Percentiles rank a stretch among this genome's conserved stretches.
These are phyloP conservation scores for Thuidium tamariscinum DNA, from an alignment of 225 moss, liverwort and hornwort species.

Conservation along the genomic window DNA sequence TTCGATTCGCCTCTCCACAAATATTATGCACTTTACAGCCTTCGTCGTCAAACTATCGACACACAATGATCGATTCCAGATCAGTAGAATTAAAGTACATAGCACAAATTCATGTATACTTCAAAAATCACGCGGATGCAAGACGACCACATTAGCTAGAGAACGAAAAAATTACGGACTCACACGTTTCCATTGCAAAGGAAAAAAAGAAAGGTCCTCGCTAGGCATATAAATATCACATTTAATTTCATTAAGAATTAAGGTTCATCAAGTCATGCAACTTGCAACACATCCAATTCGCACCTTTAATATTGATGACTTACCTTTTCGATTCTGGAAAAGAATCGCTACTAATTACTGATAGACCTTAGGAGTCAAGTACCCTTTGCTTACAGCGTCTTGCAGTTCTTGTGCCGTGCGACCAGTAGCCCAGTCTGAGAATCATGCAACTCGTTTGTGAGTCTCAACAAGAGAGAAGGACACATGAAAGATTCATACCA, in stretches of 20 bases:
- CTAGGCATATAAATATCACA: neutral
- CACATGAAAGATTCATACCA: neutral
- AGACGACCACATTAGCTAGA: neutral
- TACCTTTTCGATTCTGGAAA: constrained; percentile 64
- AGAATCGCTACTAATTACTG: constrained; percentile 52
- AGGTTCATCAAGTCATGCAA: neutral
- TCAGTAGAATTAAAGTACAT: neutral
- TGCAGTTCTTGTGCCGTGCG: constrained; percentile 26
- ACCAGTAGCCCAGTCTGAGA: constrained; percentile 31
- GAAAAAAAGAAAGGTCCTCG: neutral
- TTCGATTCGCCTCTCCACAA: constrained; percentile 90
- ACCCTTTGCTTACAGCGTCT: constrained; percentile 43
- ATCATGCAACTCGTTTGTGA: constrained; percentile 2
- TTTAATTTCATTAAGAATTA: neutral
- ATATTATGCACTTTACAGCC: constrained; percentile 67
- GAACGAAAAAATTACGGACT: neutral
- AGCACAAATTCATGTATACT: neutral
- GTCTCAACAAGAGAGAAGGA: neutral
- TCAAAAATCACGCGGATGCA: neutral
- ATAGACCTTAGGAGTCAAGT: constrained; percentile 75
- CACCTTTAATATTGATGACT: neutral
- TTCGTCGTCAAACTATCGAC: constrained; percentile 27
- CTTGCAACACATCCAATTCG: neutral
- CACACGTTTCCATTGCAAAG: neutral
- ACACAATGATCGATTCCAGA: neutral